phyloP scores from a whole-genome alignment of 2,329 filamentous ascomycete genomes.

The Sporothrix brunneoviolacea region DNA sequence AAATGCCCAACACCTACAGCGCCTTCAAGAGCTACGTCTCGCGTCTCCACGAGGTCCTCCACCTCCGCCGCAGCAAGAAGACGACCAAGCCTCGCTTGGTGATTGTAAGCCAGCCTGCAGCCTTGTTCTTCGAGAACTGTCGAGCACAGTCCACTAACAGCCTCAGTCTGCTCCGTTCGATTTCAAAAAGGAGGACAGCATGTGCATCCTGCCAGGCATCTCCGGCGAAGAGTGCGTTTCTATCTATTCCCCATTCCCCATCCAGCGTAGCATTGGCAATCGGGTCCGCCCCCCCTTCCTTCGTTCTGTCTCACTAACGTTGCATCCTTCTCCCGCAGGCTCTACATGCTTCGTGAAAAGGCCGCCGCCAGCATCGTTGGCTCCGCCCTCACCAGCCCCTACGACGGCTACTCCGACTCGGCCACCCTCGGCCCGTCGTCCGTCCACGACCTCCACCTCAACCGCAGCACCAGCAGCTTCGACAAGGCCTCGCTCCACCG shows the following conservation, averaged over 20 bases:
- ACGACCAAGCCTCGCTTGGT: conserved; percentile 35
- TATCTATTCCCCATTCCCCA: no score
- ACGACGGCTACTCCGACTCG: conserved; percentile 10
- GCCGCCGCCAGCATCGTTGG: conserved; percentile 18
- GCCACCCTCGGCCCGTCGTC: conserved; percentile 11
- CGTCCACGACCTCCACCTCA: conserved; percentile 9
- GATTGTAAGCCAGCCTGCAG: conserved; percentile 36
- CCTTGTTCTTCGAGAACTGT: no score
- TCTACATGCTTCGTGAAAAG: conserved; percentile 19
- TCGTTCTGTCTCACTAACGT: not conserved
- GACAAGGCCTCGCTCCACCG: not conserved
- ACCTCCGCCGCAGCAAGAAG: conserved; percentile 36
- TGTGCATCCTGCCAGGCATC: conserved; percentile 41
- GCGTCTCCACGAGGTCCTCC: conserved; percentile 38
- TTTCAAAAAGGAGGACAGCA: conserved; percentile 47
- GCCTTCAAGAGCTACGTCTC: conserved; percentile 39
- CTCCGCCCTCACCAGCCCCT: conserved; percentile 12
- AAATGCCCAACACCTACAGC: conserved; percentile 23
- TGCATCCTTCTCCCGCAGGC: not conserved
- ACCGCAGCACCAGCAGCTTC: conserved; percentile 10
- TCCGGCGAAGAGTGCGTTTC: conserved; percentile 51
- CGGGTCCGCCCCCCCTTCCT: not conserved
- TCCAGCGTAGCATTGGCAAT: no score
- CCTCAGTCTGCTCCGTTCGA: conserved; percentile 52
- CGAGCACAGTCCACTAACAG: no score